Base-by-base conservation (phyloP, 1,284 basidiomycete genomes). In the Rhodotorula sp. region DNA sequence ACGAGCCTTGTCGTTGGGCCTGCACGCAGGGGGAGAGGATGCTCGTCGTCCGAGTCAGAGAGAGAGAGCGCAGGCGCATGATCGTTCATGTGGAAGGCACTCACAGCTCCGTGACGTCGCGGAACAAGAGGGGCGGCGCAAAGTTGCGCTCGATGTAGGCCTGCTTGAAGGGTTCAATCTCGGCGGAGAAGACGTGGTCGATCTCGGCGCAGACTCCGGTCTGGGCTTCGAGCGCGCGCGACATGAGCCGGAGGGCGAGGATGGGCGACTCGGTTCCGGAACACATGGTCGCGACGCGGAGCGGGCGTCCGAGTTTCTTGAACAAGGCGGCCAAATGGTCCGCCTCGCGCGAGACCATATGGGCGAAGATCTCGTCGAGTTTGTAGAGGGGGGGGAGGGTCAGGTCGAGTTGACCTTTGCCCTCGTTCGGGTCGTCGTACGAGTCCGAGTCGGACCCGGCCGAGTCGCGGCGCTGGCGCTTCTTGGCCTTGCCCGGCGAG, bases 141-240 rank as follows among this genome's bases (percentile, higher is more conserved):
- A 97, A 97, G 81, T 97, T 97, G 38, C 95, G 87, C 81, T 97
- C 95, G 72, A 97, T 97, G 81, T 97, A 97, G 0, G 94, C 73
- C 81, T 97, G 94, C 81, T 97, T 97, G 86, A 95, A 97, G 2
- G 95, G 94, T 80, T 97, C 95, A 73, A 97, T 97, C 82, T 97
- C 94, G 82, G 94, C 97, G 0, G 94, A 97, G 81, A 97, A 97
- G 64, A 97, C 92, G 81, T 97, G 95, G 78, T 95, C 89, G 71
- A 94, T 84, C 49, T 89, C 85, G 62, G 97, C 83, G 2, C 86
- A 83, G 56, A 90, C 79, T 3, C 83, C 86, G 77, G 88, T 87
- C 72, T 89, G 87, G n/a, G 88, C 87, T 61, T 87, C 82, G 70
- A 95, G 87, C 4, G 89, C 79, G 86, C 88, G 79, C 85, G 83